phyloP scores from a whole-genome alignment of 106 monocot species.

The Dendrobium chrysotoxum region DNA sequence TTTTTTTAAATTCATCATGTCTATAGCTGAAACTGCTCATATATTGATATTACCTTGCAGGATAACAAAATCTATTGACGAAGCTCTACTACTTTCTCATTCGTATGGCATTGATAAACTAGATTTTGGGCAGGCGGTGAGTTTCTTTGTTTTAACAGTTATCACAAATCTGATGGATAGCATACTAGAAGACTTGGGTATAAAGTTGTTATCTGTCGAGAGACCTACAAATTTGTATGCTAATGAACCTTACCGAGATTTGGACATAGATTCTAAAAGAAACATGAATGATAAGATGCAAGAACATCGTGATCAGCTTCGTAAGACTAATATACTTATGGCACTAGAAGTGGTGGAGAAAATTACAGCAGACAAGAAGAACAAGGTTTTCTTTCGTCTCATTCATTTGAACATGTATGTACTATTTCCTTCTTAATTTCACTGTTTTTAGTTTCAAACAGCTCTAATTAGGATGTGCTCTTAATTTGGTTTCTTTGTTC shows the following conservation, averaged over 20 bases:
- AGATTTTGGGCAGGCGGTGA: slow-evolving; percentile 51
- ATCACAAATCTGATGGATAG: slow-evolving; percentile 55
- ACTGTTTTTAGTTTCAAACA: neutral
- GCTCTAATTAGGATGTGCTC: neutral
- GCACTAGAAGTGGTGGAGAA: slow-evolving; percentile 57
- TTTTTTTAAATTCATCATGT: too few species aligned
- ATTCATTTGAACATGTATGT: slow-evolving; percentile 74
- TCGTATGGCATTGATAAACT: slow-evolving; percentile 41
- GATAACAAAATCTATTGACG: slow-evolving; percentile 67
- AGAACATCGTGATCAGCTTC: slow-evolving; percentile 42
- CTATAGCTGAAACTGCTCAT: neutral
- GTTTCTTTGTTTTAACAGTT: slow-evolving; percentile 54
- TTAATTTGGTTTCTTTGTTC: neutral
- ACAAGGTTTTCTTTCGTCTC: slow-evolving; percentile 57
- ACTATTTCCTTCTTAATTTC: neutral
- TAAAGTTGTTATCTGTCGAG: slow-evolving; percentile 30
- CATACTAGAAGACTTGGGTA: slow-evolving; percentile 66
- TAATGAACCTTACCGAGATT: slow-evolving; percentile 14
- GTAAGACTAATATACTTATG: slow-evolving; percentile 40
- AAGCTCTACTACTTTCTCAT: slow-evolving; percentile 59
- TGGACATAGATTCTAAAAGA: slow-evolving; percentile 42
- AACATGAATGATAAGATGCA: slow-evolving; percentile 28
- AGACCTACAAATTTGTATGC: slow-evolving; percentile 15
- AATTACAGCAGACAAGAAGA: slow-evolving; percentile 50
- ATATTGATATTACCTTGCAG: slow-evolving; percentile 30